Evolutionary conservation across 2,329 filamentous ascomycete genomes (phyloP).

Genomic region (Triangularia setosa): DNA sequence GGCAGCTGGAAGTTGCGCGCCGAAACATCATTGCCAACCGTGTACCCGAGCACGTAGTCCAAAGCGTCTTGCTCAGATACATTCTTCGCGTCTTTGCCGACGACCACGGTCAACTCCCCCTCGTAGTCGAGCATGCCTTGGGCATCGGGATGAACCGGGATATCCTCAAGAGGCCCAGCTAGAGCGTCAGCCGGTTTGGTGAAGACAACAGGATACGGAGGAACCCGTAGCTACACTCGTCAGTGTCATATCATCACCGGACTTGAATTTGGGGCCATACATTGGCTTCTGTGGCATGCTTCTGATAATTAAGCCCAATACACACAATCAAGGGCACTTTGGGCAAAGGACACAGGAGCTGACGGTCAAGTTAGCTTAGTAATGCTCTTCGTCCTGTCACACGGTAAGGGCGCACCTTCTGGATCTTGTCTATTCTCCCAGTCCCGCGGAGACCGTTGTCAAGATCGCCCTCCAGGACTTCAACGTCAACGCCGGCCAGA

Average conservation of each 20-base stretch:
- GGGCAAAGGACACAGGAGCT: constrained; percentile 9
- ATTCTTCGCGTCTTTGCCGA: constrained; percentile 35
- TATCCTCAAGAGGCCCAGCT: constrained; percentile 30
- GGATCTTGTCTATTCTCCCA: constrained; percentile 8
- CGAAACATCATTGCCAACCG: constrained; percentile 32
- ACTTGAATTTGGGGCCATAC: neutral
- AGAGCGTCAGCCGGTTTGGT: constrained; percentile 37
- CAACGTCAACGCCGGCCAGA: constrained; percentile 6
- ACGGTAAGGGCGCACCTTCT: neutral
- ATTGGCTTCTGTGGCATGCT: constrained; percentile 12
- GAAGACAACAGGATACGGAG: neutral
- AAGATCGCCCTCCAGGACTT: constrained; percentile 13
- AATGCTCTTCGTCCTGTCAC: neutral
- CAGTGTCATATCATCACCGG: neutral
- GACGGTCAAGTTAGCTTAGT: neutral
- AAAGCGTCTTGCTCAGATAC: constrained; percentile 36
- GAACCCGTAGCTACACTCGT: neutral
- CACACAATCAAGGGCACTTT: constrained; percentile 4
- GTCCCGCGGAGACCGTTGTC: constrained; percentile 1
- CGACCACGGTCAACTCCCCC: constrained; percentile 37
- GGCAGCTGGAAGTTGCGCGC: constrained; percentile 31
- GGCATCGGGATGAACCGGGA: constrained; percentile 31
- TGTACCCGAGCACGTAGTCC: constrained; percentile 36
- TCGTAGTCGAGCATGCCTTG: constrained; percentile 40
- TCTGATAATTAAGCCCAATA: constrained; percentile 13